Evolutionary conservation across 495 filamentous ascomycete species (phyloP), one percentile per base, ranked within the genome.

Genomic region (Penicillium alfredii): DNA sequence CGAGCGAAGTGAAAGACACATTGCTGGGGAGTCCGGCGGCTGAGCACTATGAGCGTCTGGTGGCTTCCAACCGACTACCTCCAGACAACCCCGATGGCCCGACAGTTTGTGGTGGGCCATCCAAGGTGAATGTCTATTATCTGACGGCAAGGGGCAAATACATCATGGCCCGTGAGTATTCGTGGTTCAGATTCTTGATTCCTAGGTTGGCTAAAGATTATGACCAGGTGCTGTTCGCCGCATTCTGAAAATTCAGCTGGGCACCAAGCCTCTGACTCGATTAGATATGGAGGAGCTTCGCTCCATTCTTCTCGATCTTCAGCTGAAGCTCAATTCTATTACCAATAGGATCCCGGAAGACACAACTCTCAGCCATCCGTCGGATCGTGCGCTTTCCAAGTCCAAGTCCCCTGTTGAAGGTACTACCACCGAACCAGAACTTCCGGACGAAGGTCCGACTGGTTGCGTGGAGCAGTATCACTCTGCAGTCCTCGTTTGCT

Each of bases 51-150:
- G 50, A 63, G 13, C 37, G 49, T 13, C 36, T 60, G 13, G 46
- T 71, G 6, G 46, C 51, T 24, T 30, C 53, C 2, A 54, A 55
- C n/a, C 34, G 62, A 35, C 56, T 56, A 14, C 35, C 55, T 21
- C 61, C 53, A 4, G 67, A 71, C 29, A 64, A 64, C 27, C 65
- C 67, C 13, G 67, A 71, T 32, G 65, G 66, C 10, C 65, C 67
- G 1, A 63, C 56, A 11, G 27, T 69, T 13, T 66, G 67, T 24
- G 66, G 66, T 21, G 64, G 67, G 4, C 54, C 61, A 2, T 71
- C 67, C 1, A 68, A 61, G 55, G 67, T 71, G 15, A 71, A 69
- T 45, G 64, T 69, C 7, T 68, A 64, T 17, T 71, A 71, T 25
- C 42, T 71, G n/a, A 60, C 61, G 11, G 65, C 63, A 2, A 53